A percentile compares a stretch with the other conserved stretches of the same genome.
Evolutionary conservation across 176 grass and related monocot genomes (phyloP).

Genomic region (Oryza brachyantha): DNA sequence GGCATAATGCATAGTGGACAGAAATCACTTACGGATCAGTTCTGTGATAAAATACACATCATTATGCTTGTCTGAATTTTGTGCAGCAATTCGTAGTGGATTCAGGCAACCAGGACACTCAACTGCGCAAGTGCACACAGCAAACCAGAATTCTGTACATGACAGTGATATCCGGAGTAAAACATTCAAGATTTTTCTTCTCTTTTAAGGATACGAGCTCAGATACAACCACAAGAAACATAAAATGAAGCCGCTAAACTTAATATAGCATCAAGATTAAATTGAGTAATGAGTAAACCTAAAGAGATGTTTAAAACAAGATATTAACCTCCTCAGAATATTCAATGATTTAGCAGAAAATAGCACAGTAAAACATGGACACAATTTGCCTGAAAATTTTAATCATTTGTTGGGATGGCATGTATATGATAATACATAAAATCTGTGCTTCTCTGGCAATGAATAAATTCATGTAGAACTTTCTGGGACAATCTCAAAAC

Average conservation of each 20-base stretch:
- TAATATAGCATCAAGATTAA: too few relatives aligned
- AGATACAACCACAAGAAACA: too few relatives aligned
- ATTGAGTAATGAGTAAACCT: too few relatives aligned
- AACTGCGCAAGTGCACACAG: background rate
- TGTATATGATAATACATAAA: background rate
- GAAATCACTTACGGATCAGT: background rate
- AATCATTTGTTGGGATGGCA: background rate
- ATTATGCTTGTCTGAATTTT: background rate
- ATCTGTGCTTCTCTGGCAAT: background rate
- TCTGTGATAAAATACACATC: background rate
- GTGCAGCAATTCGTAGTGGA: background rate
- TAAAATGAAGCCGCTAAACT: too few relatives aligned
- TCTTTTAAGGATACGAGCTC: too few relatives aligned
- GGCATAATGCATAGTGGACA: background rate
- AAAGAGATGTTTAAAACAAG: too few relatives aligned
- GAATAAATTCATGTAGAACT: background rate
- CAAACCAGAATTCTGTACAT: background rate
- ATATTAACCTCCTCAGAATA: background rate
- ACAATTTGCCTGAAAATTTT: background rate
- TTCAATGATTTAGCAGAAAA: background rate
- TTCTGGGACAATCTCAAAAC: background rate
- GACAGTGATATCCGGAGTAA: background rate
- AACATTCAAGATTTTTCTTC: too few relatives aligned
- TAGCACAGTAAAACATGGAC: background rate
- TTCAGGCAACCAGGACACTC: background rate